Evolutionary conservation across 164 flowering plant genomes (phyloP).

Genomic region (Annona squamosa): DNA sequence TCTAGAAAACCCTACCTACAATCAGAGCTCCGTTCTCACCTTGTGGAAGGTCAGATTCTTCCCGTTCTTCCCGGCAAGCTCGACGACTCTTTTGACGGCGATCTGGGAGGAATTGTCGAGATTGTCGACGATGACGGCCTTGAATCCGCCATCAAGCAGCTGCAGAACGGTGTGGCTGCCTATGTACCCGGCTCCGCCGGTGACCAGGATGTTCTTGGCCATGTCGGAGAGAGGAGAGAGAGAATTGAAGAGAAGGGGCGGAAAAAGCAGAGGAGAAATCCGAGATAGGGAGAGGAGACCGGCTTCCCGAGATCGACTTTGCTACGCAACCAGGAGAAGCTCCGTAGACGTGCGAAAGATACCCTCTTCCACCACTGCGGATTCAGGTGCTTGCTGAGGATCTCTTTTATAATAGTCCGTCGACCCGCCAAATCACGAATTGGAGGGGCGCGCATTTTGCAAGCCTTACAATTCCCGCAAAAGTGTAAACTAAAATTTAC

Average conservation of each 20-base stretch:
- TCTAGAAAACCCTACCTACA: background rate
- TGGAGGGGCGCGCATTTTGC: no score
- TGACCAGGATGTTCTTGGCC: slow-evolving; percentile 58
- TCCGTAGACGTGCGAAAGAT: no score
- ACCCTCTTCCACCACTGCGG: no score
- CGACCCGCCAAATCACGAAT: no score
- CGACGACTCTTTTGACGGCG: slow-evolving; percentile 53
- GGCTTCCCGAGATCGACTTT: background rate
- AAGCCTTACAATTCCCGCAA: no score
- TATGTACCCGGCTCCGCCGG: slow-evolving; percentile 97
- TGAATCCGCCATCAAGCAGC: slow-evolving; percentile 62
- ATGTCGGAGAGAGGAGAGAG: slow-evolving; percentile 1
- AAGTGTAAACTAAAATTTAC: no score
- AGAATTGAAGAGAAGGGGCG: background rate
- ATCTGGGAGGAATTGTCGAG: slow-evolving; percentile 74
- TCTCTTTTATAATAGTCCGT: no score
- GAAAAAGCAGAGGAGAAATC: background rate
- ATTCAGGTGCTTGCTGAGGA: no score
- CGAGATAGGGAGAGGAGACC: background rate
- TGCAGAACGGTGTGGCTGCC: slow-evolving; percentile 94
- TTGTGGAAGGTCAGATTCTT: slow-evolving; percentile 58
- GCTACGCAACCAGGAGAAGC: background rate
- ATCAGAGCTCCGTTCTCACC: slow-evolving; percentile 24
- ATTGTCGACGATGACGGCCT: slow-evolving; percentile 62
- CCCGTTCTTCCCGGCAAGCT: slow-evolving; percentile 65